phyloP scores from a whole-genome alignment of 768 basidiomycete species.

The Pleurotus tuoliensis region DNA sequence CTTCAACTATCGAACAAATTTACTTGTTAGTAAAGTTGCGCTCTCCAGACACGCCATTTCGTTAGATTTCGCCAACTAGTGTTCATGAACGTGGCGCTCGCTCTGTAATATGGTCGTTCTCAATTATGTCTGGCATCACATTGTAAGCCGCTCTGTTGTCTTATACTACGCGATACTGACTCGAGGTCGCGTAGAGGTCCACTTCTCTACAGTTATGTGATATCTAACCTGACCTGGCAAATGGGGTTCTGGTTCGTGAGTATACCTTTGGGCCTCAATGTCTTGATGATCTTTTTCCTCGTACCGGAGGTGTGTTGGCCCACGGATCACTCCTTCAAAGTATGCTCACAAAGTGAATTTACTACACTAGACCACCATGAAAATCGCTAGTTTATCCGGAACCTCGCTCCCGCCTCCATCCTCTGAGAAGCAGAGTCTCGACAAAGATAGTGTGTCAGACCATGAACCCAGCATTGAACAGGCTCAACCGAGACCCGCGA shows the following conservation, averaged over 20 bases:
- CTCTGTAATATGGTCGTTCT: slow-evolving; percentile 41
- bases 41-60: not conserved
- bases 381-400: slow-evolving; percentile 9
- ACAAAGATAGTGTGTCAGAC: slow-evolving; percentile 8
- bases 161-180: not conserved
- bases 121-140: slow-evolving; percentile 39
- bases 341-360: not conserved
- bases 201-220: slow-evolving; percentile 43
- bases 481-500: slow-evolving; percentile 12
- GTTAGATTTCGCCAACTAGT: slow-evolving; percentile 14
- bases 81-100: slow-evolving; percentile 41
- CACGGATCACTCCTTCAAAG: not conserved
- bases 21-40: slow-evolving; percentile 24
- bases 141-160: slow-evolving; percentile 21
- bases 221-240: slow-evolving; percentile 37
- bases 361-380: slow-evolving; percentile 29
- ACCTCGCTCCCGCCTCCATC: not conserved
- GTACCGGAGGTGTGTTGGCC: slow-evolving; percentile 34
- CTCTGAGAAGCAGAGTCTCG: slow-evolving; percentile 12
- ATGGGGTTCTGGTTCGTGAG: slow-evolving; percentile 47
- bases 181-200: slow-evolving; percentile 26
- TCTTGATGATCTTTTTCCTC: slow-evolving; percentile 37
- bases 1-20: slow-evolving; percentile 40
- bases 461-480: slow-evolving; percentile 5
- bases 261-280: slow-evolving; percentile 34